Evolutionary conservation across 257 asterid genomes (phyloP), one percentile per base, ranked within the genome.

Genomic region (Coffea eugenioides): DNA sequence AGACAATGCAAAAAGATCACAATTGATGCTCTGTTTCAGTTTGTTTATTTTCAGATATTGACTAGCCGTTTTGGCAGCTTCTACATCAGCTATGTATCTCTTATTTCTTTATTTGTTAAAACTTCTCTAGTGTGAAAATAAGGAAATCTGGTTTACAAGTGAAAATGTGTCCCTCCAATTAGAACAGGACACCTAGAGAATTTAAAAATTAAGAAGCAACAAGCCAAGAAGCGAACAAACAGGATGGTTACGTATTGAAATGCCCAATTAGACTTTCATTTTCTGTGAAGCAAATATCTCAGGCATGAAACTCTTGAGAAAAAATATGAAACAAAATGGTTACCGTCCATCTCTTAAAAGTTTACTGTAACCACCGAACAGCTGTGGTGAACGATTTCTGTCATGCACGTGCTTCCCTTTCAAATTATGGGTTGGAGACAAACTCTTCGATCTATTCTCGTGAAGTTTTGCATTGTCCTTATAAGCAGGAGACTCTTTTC

Each of bases 261-360:
- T 23, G 18, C 70, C 56, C 23, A 7, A 80, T 46, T 52, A 7
- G 71, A 45, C 34, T 41, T 4, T 71, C 25, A 46, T 31, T 13
- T 59, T 57, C 48, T 39, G 66, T 75, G 6, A 27, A 46, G 45
- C 10, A 6, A 61, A 54, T 23, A 39, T 71, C 27, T 71, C 34
- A 48, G 77, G 69, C 77, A 69, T 52, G 64, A 25, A 68, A 73
- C 21, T 34, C 13, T 21, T 52, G 13, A 2, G 20, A 70, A 61
- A 49, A 41, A 52, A 39, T 70, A 46, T 72, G 54, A 77, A 80
- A 64, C 43, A 49, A 21, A 27, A 54, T 57, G 77, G 77, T 84
- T 88, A 93, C 99, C 99, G 90, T 84, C 92, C 97, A 85, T 93
- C 93, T 88, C 94, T 86, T 85, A 95, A 80, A 77, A 91, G 92